Evolutionary conservation across 2,329 filamentous ascomycete genomes (phyloP), one percentile per base, ranked within the genome.

Genomic region (Venturia aucupariae): DNA sequence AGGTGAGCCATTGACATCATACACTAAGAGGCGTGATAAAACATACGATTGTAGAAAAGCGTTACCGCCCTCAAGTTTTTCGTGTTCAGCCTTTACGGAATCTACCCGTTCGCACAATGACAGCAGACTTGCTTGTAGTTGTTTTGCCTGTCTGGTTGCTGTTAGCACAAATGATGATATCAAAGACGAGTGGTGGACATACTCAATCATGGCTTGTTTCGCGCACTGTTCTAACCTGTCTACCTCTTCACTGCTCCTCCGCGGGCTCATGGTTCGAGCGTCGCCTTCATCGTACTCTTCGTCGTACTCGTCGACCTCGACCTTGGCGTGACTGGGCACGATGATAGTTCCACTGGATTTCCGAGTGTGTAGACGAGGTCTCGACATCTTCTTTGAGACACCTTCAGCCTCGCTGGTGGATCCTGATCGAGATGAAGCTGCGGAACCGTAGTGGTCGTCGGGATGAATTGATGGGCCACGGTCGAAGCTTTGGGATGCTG

Each of bases 11-110:
- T 64, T 55, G 41, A 60, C 8, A 41, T 48, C 15, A 57, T 4
- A 24, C 8, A 8, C 11, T 35, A n/a, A 15, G 19, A 48, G 17
- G 6, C 27, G n/a, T 51, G 19, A 5, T 30, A 38, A 46, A 32
- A 77, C 79, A 64, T 72, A 81, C 79, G 79, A 81, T 76, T 97
- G 93, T 60, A 99, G 79, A 73, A 97, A 97, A 72, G 92, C 93
- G 82, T 99, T 99, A 75, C 97, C 92, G 75, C 84, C 94, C 76
- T 97, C 92, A 64, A 99, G 86, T 77, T 96, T 97, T 78, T 97
- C 91, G 73, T 99, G 92, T 73, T 97, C 93, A 70, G 90, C 88
- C 75, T 92, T 90, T 68, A 97, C 92, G 38, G 90, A 90, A 73
- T 99, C 94, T 74, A 97, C 95, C 62, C 92, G 89, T 76, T 96